phyloP scores from a whole-genome alignment of 192 early-diverging fungal species.

The Polychytrium aggregatum region DNA sequence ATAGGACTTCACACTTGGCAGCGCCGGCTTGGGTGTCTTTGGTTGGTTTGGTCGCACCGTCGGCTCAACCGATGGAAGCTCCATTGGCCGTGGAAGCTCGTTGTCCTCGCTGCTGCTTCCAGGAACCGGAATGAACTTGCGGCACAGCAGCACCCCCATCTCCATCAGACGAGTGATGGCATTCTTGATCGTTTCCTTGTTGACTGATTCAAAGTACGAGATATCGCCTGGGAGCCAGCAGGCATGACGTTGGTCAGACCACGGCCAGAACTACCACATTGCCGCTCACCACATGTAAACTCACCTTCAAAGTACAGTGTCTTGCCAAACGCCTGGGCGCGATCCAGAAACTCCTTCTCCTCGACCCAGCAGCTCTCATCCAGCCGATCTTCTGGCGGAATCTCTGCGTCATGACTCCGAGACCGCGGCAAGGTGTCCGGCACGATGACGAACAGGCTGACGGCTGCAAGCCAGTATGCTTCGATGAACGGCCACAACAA shows the following conservation, averaged over 20 bases:
- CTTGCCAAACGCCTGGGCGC: conserved; percentile 65
- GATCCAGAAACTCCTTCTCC: conserved; percentile 54
- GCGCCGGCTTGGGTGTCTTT: too few species aligned
- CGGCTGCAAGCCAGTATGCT: conserved; percentile 71
- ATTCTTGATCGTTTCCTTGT: conserved; percentile 74
- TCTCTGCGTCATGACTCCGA: background rate
- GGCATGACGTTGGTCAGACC: background rate
- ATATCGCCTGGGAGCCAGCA: conserved; percentile 22
- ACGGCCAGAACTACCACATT: background rate
- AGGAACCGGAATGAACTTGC: too few species aligned
- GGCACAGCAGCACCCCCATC: conserved; percentile 49
- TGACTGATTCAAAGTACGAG: conserved; percentile 71
- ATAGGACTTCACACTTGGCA: too few species aligned
- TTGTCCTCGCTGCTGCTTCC: too few species aligned
- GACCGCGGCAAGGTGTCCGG: conserved; percentile 5
- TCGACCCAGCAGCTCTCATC: conserved; percentile 65
- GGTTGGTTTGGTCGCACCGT: too few species aligned
- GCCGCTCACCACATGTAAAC: conserved; percentile 2
- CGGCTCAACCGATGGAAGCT: too few species aligned
- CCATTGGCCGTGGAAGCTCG: too few species aligned
- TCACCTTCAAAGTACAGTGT: conserved; percentile 76
- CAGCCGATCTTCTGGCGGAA: conserved; percentile 9
- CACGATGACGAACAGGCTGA: conserved; percentile 35
- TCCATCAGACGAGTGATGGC: conserved; percentile 60
- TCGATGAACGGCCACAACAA: conserved; percentile 82